Conservation (phyloP, 208 protist species). For the Naegleria fowleri region DNA sequence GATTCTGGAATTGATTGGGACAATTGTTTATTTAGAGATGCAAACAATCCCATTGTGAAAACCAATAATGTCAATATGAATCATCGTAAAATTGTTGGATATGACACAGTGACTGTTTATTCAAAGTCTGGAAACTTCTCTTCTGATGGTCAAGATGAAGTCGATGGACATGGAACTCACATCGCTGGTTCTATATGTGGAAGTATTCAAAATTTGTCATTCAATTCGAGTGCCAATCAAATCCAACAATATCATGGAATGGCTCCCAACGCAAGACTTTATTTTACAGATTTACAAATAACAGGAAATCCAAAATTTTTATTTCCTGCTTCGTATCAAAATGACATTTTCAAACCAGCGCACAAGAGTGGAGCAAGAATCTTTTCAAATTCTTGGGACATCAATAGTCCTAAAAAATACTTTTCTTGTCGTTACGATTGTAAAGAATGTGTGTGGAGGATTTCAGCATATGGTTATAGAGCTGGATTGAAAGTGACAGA, state of each 20-base stretch:
- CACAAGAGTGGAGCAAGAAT: not conserved
- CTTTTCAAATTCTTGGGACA: not conserved
- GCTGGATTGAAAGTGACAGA: not conserved
- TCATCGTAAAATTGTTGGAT: not conserved
- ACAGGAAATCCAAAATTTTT: not conserved
- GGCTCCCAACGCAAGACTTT: not conserved
- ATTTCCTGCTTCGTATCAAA: not conserved
- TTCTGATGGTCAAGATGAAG: not conserved
- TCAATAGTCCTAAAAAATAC: not conserved
- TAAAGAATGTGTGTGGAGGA: not conserved
- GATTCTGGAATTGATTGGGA: conserved; percentile 12
- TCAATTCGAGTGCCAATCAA: not conserved
- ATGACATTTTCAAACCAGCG: not conserved
- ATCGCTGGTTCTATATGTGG: not conserved
- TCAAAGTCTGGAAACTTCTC: not conserved
- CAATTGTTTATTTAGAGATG: not conserved
- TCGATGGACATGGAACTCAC: not conserved
- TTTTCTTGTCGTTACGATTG: not conserved
- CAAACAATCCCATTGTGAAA: not conserved
- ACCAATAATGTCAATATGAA: not conserved
- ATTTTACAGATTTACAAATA: not conserved
- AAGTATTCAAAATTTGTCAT: not conserved
- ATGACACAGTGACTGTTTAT: not conserved
- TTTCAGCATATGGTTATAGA: not conserved
- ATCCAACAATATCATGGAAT: not conserved